phyloP scores from a whole-genome alignment of 192 early-diverging fungal species.

The Coemansia sp. region DNA sequence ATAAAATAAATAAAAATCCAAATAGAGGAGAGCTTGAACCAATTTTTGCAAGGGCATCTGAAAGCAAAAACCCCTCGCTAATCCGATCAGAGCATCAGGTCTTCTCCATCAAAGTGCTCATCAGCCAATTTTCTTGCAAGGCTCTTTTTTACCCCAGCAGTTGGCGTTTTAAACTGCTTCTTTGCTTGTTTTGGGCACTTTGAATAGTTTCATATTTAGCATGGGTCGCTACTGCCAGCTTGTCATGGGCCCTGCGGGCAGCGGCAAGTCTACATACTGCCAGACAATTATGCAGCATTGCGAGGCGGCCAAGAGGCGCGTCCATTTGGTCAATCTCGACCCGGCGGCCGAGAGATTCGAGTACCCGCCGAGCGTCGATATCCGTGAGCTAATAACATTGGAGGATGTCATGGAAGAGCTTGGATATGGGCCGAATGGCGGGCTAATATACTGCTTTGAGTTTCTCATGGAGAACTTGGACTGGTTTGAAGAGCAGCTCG shows the following conservation, averaged over 20 bases:
- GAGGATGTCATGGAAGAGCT: constrained; percentile 99
- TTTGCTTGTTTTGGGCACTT: background rate
- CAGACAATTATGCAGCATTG: constrained; percentile 92
- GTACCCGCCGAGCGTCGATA: constrained; percentile 86
- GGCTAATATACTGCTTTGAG: constrained; percentile 95
- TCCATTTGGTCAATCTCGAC: constrained; percentile 95
- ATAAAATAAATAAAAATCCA: constrained; percentile 5
- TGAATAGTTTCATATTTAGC: background rate
- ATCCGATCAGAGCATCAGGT: no score
- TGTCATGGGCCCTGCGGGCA: constrained; percentile 95
- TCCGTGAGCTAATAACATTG: constrained; percentile 92
- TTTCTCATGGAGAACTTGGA: constrained; percentile 93
- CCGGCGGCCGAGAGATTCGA: constrained; percentile 96
- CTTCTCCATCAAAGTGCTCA: no score
- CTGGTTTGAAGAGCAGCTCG: constrained; percentile 94
- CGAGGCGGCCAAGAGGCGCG: constrained; percentile 74
- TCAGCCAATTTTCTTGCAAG: no score
- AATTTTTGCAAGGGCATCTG: background rate
- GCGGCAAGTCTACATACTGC: constrained; percentile 97
- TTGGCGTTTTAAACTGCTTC: background rate
- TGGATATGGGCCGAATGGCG: constrained; percentile 96
- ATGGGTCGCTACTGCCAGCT: constrained; percentile 83
- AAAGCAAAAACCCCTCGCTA: no score
- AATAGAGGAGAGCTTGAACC: background rate
- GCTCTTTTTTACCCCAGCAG: no score